phyloP scores from a whole-genome alignment of 495 filamentous ascomycete species.

The Xylaria intraflava region DNA sequence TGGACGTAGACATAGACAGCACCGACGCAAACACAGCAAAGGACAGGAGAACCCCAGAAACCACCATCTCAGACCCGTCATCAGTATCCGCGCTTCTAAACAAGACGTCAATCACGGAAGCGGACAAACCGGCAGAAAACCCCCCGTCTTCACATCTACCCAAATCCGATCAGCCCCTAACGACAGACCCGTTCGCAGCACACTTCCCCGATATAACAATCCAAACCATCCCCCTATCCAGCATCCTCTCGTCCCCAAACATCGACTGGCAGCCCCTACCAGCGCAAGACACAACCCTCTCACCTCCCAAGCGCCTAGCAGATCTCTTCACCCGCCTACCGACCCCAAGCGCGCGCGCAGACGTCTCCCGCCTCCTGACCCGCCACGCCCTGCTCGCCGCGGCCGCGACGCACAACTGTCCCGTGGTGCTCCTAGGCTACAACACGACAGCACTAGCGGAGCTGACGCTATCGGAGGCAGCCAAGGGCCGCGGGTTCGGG shows the following conservation, averaged over 20 bases:
- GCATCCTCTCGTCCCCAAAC: constrained; percentile 36
- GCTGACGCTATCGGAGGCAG: constrained; percentile 75
- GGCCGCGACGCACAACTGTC: constrained; percentile 53
- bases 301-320: constrained; percentile 24
- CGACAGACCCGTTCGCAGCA: constrained; percentile 19
- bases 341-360: constrained; percentile 66
- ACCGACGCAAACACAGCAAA: too few relatives aligned
- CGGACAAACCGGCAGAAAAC: too few relatives aligned
- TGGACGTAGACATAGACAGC: neutral
- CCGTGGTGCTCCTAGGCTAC: constrained; percentile 72
- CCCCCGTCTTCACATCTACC: too few relatives aligned
- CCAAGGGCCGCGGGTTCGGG: constrained; percentile 80
- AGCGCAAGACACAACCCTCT: constrained; percentile 30
- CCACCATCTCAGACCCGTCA: too few relatives aligned
- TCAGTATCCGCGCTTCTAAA: too few relatives aligned
- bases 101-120: too few relatives aligned
- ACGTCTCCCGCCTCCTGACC: constrained; percentile 64
- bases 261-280: constrained; percentile 38
- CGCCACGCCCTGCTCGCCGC: constrained; percentile 60
- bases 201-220: constrained; percentile 57
- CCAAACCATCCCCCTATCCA: constrained; percentile 49
- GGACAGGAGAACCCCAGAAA: too few relatives aligned
- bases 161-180: neutral
- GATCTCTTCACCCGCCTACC: constrained; percentile 53
- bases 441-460: constrained; percentile 83